Conservation (phyloP, 208 protist genomes). For the Kentomonas sorsogonicus region DNA sequence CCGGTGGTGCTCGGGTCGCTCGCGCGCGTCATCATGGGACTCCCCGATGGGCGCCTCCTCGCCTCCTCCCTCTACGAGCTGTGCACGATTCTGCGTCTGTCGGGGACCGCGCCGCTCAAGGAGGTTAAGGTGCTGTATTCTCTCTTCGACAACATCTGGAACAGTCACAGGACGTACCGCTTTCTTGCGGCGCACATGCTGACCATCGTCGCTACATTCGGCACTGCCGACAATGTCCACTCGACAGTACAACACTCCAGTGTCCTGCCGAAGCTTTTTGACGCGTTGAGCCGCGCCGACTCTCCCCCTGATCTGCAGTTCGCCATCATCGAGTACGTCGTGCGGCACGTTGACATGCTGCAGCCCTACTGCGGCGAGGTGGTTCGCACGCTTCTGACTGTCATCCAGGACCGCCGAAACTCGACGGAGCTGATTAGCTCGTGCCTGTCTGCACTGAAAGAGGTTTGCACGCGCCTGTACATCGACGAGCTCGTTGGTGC, state of each 20-base stretch:
- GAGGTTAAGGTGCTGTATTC: conserved; percentile 40
- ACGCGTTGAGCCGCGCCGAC: conserved; percentile 55
- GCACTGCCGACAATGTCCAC: conserved; percentile 34
- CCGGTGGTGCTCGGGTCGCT: conserved; percentile 49
- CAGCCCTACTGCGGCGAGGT: conserved; percentile 53
- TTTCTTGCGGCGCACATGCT: conserved; percentile 77
- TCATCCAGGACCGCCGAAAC: conserved; percentile 23
- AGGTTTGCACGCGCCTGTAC: conserved; percentile 57
- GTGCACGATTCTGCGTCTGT: conserved; percentile 60
- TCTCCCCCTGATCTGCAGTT: conserved; percentile 50
- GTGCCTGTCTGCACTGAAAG: conserved; percentile 49
- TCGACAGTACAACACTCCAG: conserved; percentile 32
- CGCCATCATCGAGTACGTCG: conserved; percentile 69
- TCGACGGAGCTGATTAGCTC: conserved; percentile 42
- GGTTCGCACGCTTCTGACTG: conserved; percentile 54
- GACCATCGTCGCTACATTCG: conserved; percentile 53
- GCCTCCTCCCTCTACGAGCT: conserved; percentile 67
- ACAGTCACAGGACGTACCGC: conserved; percentile 42
- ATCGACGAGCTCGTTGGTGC: conserved; percentile 71
- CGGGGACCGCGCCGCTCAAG: conserved; percentile 33
- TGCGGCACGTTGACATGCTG: conserved; percentile 54
- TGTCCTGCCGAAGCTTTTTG: conserved; percentile 65
- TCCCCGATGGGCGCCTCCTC: conserved; percentile 39
- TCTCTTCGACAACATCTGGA: conserved; percentile 69
- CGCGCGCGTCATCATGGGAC: conserved; percentile 44